Conservation (phyloP, 331 rosid genomes). For the Prunus yedoensis region DNA sequence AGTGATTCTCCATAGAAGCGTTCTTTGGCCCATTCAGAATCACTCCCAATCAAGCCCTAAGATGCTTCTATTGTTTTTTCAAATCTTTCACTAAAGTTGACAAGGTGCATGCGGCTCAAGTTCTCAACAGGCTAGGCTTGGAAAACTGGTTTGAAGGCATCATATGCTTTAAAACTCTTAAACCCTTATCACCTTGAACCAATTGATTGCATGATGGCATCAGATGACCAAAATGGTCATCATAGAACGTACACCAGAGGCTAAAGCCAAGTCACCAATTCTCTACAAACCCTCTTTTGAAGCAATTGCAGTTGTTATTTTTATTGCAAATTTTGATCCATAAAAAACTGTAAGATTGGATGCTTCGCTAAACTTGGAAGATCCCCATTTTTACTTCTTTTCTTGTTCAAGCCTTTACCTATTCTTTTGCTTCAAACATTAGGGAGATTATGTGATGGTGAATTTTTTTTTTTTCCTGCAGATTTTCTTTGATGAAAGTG, state of each 20-base stretch:
- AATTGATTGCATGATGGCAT: too few relatives aligned
- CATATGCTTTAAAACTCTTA: slow-evolving; percentile 87
- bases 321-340: slow-evolving; percentile 60
- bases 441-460: neutral
- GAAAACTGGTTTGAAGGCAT: slow-evolving; percentile 83
- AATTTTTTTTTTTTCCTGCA: slow-evolving; percentile 33
- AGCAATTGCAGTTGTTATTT: slow-evolving; percentile 72
- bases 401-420: neutral
- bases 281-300: slow-evolving; percentile 81
- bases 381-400: neutral
- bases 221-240: neutral
- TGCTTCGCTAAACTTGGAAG: neutral
- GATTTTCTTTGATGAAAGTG: slow-evolving; percentile 87
- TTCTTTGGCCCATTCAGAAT: too few relatives aligned
- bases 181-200: slow-evolving; percentile 46
- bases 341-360: slow-evolving; percentile 57
- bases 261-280: slow-evolving; percentile 29
- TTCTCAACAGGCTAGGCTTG: slow-evolving; percentile 61
- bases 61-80: slow-evolving; percentile 22
- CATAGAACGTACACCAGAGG: neutral
- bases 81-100: slow-evolving; percentile 91
- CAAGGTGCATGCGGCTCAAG: slow-evolving; percentile 65
- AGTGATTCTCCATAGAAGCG: too few relatives aligned
- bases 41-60: too few relatives aligned
- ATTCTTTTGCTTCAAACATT: neutral